These are phyloP conservation scores for Sabuloglossum arenarium DNA, from an alignment of 495 filamentous ascomycete species.

Conservation along the genomic window DNA sequence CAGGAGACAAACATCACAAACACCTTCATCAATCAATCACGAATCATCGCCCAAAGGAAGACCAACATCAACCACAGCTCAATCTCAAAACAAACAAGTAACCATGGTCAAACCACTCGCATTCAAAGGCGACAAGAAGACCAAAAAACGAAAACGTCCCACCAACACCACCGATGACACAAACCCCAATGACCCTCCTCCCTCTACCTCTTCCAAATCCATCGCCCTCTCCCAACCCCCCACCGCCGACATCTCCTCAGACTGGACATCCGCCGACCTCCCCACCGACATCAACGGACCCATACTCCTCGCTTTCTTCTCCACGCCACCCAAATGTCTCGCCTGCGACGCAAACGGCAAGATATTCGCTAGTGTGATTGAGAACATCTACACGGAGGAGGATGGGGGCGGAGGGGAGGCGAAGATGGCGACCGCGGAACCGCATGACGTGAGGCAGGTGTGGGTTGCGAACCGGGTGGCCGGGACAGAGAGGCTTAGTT, in stretches of 20 bases:
- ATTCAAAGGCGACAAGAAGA: conserved; percentile 95
- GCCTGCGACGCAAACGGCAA: conserved; percentile 70
- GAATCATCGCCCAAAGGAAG: no score
- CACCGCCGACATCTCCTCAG: conserved; percentile 44
- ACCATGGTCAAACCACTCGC: conserved; percentile 55
- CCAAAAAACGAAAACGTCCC: conserved; percentile 69
- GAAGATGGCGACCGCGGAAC: conserved; percentile 62
- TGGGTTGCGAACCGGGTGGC: conserved; percentile 78
- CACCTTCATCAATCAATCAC: no score
- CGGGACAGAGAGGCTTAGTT: conserved; percentile 58
- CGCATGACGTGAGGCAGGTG: conserved; percentile 85
- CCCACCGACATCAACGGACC: conserved; percentile 64
- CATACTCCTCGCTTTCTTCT: conserved; percentile 56
- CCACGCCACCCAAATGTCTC: conserved; percentile 50
- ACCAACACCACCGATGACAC: conserved; percentile 20
- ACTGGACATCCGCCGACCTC: conserved; percentile 75
- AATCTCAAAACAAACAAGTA: background rate
- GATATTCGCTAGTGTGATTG: conserved; percentile 57
- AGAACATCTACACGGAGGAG: conserved; percentile 40
- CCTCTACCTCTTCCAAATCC: no score
- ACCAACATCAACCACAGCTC: no score
- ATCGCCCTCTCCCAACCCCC: no score
- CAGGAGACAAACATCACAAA: no score
- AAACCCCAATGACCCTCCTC: no score
- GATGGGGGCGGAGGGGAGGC: conserved; percentile 23